Evolutionary conservation across 2,329 filamentous ascomycete species (phyloP), one percentile per base, ranked within the genome.

Genomic region (Coniochaeta prunicola): DNA sequence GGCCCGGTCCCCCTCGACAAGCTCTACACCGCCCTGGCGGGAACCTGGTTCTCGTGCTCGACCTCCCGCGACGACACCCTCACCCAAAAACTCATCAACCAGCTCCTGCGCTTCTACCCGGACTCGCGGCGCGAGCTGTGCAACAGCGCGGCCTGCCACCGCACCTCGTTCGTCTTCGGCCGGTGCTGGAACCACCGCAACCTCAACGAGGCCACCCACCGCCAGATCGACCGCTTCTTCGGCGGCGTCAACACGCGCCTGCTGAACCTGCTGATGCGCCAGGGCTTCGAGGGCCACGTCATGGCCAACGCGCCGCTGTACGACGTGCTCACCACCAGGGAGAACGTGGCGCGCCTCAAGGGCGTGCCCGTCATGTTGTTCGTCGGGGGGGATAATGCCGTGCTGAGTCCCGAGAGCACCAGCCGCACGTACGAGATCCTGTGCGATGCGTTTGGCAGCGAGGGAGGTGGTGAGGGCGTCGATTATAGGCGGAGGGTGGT

Each of bases 131-230:
- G 72, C 28, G 85, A 89, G 71, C 75, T 85, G 2, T 89, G 86
- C 73, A 81, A 76, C 67, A 86, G 79, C 61, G 80, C 81, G 2
- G 76, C 77, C 57, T 89, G 86, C 71, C 85, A 88, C 70, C 79
- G 86, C 17, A 75, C 76, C 57, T 78, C 77, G 5, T 71, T 88
- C 26, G 77, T 83, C 15, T 88, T 87, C 63, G 85, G 85, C 36
- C 79, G 82, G 61, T 82, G 77, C 70, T 89, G 85, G 85, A 84
- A 80, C 65, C 86, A 89, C 69, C 68, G 64, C 3, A 88, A 88
- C 68, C 77, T 88, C 31, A 88, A 87, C 71, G 82, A 83, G 71
- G 83, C 80, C 3, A 89, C 86, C 2, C 86, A 88, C 69, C 72
- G 78, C 0, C 80, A 85, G 65, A 79, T 87, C 53, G 78, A 84